Percentiles rank a stretch among this genome's conserved stretches.
Evolutionary conservation across 495 filamentous ascomycete species (phyloP).

Genomic region (Zalerion maritima): DNA sequence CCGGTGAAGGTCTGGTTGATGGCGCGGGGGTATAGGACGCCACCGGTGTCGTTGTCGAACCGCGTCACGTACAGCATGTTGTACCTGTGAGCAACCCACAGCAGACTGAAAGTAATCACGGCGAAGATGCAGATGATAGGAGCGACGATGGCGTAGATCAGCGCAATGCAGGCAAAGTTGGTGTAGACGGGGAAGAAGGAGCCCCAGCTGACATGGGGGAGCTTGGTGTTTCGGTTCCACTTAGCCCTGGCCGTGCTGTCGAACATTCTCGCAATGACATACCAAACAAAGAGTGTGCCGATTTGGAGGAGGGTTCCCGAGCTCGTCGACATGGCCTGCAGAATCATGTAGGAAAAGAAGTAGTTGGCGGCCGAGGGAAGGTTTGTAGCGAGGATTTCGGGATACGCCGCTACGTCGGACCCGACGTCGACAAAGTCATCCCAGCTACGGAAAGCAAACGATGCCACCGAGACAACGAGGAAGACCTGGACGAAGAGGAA

Average conservation of each 20-base stretch:
- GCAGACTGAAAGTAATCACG: conserved; percentile 80
- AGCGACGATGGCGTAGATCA: conserved; percentile 84
- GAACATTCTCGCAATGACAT: conserved; percentile 57
- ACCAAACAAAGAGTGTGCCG: conserved; percentile 60
- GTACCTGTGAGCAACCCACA: conserved; percentile 95
- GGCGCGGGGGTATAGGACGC: conserved; percentile 79
- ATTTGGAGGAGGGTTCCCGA: conserved; percentile 86
- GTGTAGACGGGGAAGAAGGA: conserved; percentile 93
- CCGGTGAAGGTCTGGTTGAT: conserved; percentile 95
- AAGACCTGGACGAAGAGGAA: conserved; percentile 96
- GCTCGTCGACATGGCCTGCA: conserved; percentile 81
- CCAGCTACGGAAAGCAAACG: conserved; percentile 58
- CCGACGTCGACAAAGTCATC: conserved; percentile 35
- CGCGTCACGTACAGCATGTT: conserved; percentile 93
- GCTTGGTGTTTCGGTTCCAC: conserved; percentile 66
- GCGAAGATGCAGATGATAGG: conserved; percentile 90
- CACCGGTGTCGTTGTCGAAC: conserved; percentile 82
- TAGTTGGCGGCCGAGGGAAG: conserved; percentile 86
- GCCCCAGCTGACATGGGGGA: conserved; percentile 76
- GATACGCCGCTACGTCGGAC: conserved; percentile 32
- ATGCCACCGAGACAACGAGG: conserved; percentile 77
- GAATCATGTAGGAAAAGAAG: conserved; percentile 96
- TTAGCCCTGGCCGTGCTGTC: conserved; percentile 84
- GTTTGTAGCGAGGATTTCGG: conserved; percentile 61
- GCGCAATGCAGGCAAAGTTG: conserved; percentile 81